These are phyloP conservation scores for Jaenimonas drosophilae DNA, from an alignment of 208 protist genomes.

Conservation along the genomic window DNA sequence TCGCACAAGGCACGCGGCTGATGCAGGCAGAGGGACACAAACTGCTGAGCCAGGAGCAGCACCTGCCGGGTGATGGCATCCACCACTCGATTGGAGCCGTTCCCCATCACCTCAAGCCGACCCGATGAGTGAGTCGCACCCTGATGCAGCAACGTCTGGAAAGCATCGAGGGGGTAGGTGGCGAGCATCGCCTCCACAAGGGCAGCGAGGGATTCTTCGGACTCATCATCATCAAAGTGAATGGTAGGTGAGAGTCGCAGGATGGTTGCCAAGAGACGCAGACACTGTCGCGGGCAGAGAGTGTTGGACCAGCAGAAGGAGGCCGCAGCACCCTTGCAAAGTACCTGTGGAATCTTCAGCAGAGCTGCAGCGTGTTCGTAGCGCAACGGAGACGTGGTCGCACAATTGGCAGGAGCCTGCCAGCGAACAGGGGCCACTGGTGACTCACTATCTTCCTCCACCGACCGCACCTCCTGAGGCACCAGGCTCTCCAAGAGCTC, in stretches of 20 bases:
- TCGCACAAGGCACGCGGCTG: slow-evolving; percentile 49
- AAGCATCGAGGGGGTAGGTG: slow-evolving; percentile 33
- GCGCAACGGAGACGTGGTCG: too few relatives aligned
- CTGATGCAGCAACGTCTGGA: slow-evolving; percentile 29
- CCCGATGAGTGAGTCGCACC: slow-evolving; percentile 8
- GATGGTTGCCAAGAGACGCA: slow-evolving; percentile 33
- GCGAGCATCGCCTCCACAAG: slow-evolving; percentile 32
- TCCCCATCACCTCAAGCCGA: slow-evolving; percentile 12
- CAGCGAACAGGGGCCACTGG: too few relatives aligned
- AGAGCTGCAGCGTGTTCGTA: too few relatives aligned
- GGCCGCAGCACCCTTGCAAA: too few relatives aligned
- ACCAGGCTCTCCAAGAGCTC: neutral
- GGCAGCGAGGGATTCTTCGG: slow-evolving; percentile 29
- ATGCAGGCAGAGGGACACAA: slow-evolving; percentile 49
- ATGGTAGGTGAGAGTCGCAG: slow-evolving; percentile 36
- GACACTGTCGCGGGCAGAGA: slow-evolving; percentile 11
- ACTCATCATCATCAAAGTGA: slow-evolving; percentile 39
- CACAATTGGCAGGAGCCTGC: too few relatives aligned
- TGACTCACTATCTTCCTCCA: too few relatives aligned
- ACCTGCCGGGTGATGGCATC: slow-evolving; percentile 13
- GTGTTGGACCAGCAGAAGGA: slow-evolving; percentile 14
- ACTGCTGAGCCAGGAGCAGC: slow-evolving; percentile 24
- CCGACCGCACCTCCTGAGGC: neutral
- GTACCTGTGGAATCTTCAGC: too few relatives aligned
- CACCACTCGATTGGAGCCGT: slow-evolving; percentile 11